Conservation (phyloP, 2,329 filamentous ascomycete genomes). For the Aspergillus thermomutatus region DNA sequence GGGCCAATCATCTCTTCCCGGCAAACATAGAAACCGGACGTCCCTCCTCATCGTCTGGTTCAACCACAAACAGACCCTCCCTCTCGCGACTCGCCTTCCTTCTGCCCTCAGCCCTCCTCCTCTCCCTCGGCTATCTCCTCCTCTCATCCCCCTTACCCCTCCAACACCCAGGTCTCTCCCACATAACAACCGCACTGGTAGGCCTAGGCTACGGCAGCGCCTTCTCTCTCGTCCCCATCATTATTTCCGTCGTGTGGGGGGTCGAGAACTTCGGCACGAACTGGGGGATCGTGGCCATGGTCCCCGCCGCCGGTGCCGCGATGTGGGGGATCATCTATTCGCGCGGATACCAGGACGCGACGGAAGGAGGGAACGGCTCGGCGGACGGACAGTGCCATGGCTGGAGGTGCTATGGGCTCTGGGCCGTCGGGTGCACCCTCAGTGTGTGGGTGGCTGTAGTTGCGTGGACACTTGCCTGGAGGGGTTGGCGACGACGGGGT, state of each 20-base stretch:
- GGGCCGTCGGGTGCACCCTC: conserved; percentile 69
- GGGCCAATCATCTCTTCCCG: conserved; percentile 57
- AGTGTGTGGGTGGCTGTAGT: conserved; percentile 75
- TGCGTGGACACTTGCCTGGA: conserved; percentile 77
- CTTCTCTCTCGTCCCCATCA: conserved; percentile 85
- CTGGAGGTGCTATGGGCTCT: conserved; percentile 79
- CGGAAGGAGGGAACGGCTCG: conserved; percentile 39
- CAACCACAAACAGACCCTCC: conserved; percentile 43
- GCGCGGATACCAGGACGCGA: conserved; percentile 35
- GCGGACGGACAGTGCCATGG: conserved; percentile 71
- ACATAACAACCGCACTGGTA: conserved; percentile 77
- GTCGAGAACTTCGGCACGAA: conserved; percentile 99
- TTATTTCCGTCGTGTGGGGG: conserved; percentile 96
- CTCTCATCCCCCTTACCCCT: conserved; percentile 77
- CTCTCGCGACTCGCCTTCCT: conserved; percentile 79
- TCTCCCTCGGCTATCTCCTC: conserved; percentile 72
- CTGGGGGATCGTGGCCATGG: conserved; percentile 91
- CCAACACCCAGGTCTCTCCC: conserved; percentile 76
- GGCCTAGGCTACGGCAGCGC: conserved; percentile 90
- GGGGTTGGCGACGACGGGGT: conserved; percentile 74
- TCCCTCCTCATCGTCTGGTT: conserved; percentile 29
- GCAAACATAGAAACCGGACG: conserved; percentile 45
- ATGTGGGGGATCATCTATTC: conserved; percentile 92
- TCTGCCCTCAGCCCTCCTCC: conserved; percentile 67
- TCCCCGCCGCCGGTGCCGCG: conserved; percentile 81